Base-by-base conservation (phyloP, 192 early-diverging fungal genomes). In the Linnemannia elongata region DNA sequence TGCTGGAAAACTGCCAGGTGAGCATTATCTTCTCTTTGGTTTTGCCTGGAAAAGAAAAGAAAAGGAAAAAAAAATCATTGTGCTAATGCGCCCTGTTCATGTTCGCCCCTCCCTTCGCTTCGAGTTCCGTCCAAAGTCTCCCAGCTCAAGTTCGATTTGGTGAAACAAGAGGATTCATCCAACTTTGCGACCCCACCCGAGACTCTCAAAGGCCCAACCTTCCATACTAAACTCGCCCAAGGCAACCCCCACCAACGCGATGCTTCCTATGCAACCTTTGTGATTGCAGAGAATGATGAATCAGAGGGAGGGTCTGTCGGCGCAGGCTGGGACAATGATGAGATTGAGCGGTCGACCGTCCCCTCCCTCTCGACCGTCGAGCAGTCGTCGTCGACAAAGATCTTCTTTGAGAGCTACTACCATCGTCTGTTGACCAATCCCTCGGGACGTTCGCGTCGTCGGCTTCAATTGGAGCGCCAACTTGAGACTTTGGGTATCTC, bases 351-450 rank as follows among this genome's bases (percentile, higher is more conserved):
- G 69, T 81, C 80, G 15, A 75, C 82, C 17, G 68, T 81, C 15
- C 89, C 86, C 15, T 94, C 88, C 6, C 81, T 88, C 18, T 74
- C 82, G 1, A 94, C 93, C n/a, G 90, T 94, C 35, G 93, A 94
- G 69, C 90, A 91, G 44, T 89, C 93, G 3, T 90, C 91, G 2
- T 92, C 93, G 12, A 83, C 92, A 30, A 94, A 94, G 76, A 88
- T 93, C 57, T 94, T 92, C 79, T 89, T 94, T 63, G 93, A 94
- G 79, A 88, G 89, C 60, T 92, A 93, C 78, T 94, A 93, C 78
- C 89, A 90, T 76, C 89, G 91, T 3, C 66, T 94, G 20, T 77
- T 90, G 73, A 90, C 89, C 36, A 88, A 90, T 33, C 88, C 90
- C 22, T 90, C 89, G 0, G 88, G 91, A 24, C 88, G 90, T 15